A percentile compares a stretch with the other conserved stretches of the same genome.
These are phyloP conservation scores for Penicillium sp. DNA, from an alignment of 2,329 filamentous ascomycete species.

Conservation along the genomic window DNA sequence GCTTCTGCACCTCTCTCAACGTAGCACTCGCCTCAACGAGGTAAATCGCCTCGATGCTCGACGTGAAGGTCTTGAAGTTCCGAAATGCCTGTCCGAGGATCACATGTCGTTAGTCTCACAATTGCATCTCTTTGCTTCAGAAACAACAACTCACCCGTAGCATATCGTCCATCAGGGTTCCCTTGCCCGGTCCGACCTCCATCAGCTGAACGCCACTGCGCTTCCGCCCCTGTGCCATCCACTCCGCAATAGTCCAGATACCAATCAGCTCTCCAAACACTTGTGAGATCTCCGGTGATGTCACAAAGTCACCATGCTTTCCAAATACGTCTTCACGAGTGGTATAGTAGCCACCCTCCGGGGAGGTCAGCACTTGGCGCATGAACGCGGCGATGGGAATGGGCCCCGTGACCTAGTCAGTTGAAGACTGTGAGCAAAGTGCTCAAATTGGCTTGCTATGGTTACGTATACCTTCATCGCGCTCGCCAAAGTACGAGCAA, in stretches of 20 bases:
- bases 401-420: conserved; percentile 74
- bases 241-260: conserved; percentile 94
- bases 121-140: neutral
- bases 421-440: conserved; percentile 2
- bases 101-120: conserved; percentile 6
- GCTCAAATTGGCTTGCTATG: neutral
- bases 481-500: conserved; percentile 83
- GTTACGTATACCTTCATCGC: conserved; percentile 70
- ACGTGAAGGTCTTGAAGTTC: conserved; percentile 76
- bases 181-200: conserved; percentile 90
- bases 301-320: conserved; percentile 91
- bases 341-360: conserved; percentile 92
- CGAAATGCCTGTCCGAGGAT: conserved; percentile 66
- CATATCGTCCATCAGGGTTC: conserved; percentile 97
- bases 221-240: conserved; percentile 84
- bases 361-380: conserved; percentile 95
- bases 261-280: conserved; percentile 93
- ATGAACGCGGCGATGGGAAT: conserved; percentile 93
- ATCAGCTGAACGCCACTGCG: conserved; percentile 79
- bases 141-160: conserved; percentile 64
- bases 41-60: conserved; percentile 82
- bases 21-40: conserved; percentile 90
- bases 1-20: conserved; percentile 74
- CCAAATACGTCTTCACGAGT: conserved; percentile 78
- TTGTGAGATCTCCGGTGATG: conserved; percentile 95